A percentile compares a stretch with the other conserved stretches of the same genome.
Conservation (phyloP, 345 rosid species). For the Eucalyptus tenuipes region DNA sequence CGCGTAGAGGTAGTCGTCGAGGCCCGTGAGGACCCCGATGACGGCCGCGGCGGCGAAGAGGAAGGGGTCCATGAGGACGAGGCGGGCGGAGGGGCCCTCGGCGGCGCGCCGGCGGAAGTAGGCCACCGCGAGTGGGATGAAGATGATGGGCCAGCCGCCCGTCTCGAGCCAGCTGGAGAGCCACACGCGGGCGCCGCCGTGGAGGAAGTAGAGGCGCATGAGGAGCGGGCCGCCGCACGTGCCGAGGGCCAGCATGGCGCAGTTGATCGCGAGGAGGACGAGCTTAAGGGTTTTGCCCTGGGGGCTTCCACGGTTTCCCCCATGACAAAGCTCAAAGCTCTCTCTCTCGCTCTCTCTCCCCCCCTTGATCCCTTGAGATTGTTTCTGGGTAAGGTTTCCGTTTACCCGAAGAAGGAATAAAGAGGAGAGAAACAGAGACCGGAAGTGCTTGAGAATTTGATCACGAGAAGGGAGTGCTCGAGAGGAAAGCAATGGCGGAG, state of each 20-base stretch:
- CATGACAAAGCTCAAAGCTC: background rate
- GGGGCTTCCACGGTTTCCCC: background rate
- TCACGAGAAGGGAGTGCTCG: background rate
- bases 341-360: background rate
- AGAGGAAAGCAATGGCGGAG: background rate
- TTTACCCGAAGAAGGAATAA: background rate
- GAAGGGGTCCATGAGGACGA: conserved; percentile 18
- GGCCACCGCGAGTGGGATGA: conserved; percentile 24
- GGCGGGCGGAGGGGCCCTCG: conserved; percentile 1
- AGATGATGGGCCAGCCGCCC: conserved; percentile 43
- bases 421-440: background rate
- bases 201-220: conserved; percentile 66
- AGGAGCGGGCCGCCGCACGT: conserved; percentile 57
- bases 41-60: conserved; percentile 18
- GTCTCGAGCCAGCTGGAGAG: conserved; percentile 65
- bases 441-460: background rate
- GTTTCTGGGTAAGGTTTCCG: background rate
- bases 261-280: conserved; percentile 34
- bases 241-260: conserved; percentile 42
- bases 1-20: conserved; percentile 58
- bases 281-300: background rate
- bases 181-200: conserved; percentile 69
- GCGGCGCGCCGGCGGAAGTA: conserved; percentile 21
- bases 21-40: conserved; percentile 48
- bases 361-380: background rate